phyloP scores from a whole-genome alignment of 2,329 filamentous ascomycete species.

The Diaporthe amygdali region DNA sequence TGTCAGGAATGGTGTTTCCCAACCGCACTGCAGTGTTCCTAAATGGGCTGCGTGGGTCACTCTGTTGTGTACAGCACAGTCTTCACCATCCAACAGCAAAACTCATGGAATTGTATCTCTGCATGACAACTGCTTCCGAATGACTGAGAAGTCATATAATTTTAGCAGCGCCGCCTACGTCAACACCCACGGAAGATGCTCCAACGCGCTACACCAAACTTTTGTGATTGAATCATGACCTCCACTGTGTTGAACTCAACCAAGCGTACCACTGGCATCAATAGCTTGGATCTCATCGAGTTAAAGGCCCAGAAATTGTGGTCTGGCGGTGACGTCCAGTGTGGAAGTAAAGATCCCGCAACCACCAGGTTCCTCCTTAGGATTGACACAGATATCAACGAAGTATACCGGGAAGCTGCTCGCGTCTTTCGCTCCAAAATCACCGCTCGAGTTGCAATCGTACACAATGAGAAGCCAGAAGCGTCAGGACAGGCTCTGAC shows the following conservation, averaged over 20 bases:
- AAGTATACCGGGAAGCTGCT: not conserved
- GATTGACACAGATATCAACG: not conserved
- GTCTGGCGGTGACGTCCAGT: not conserved
- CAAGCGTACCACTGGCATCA: not conserved
- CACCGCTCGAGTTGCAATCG: not conserved
- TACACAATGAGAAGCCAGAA: not conserved
- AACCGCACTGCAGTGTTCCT: not conserved
- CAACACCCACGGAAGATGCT: not conserved
- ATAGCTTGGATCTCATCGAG: not conserved
- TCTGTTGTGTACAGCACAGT: too few relatives aligned
- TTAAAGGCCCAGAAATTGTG: not conserved
- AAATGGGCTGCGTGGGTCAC: too few relatives aligned
- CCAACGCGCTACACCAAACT: not conserved
- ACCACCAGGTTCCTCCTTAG: not conserved
- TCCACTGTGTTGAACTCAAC: too few relatives aligned
- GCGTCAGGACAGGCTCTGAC: not conserved
- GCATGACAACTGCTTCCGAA: not conserved
- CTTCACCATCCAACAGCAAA: not conserved
- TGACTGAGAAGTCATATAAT: too few relatives aligned
- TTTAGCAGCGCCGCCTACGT: not conserved
- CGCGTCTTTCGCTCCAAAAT: not conserved
- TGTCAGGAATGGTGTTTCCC: not conserved
- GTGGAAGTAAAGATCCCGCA: not conserved
- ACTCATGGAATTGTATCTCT: not conserved
- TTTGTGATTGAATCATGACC: not conserved